phyloP scores from a whole-genome alignment of 805 yeast species.

The Metschnikowia bowlesiae region DNA sequence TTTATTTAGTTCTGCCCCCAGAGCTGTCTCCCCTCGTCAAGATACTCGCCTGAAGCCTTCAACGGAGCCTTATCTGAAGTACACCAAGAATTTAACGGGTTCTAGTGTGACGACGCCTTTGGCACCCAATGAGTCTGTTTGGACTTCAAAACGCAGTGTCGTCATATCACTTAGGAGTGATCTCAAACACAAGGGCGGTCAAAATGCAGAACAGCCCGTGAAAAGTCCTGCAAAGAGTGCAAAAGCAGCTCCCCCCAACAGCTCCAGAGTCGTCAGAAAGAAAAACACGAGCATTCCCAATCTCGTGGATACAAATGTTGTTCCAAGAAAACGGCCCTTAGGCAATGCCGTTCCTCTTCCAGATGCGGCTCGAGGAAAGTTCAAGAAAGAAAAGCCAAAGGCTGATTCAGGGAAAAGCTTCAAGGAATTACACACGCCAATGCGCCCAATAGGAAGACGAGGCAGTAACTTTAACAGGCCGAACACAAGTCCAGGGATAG shows the following conservation, averaged over 20 bases:
- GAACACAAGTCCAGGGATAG: conserved; percentile 13
- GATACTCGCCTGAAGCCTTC: conserved; percentile 10
- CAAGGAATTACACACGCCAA: conserved; percentile 1
- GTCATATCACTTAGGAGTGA: conserved; percentile 2
- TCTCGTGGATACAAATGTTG: conserved; percentile 5
- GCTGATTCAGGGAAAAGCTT: background rate
- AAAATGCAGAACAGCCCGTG: background rate
- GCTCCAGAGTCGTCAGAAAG: background rate
- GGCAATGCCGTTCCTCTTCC: conserved; percentile 36
- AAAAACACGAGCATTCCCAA: background rate
- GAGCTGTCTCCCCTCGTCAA: conserved; percentile 8
- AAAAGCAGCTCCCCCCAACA: background rate
- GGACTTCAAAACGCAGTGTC: conserved; percentile 2
- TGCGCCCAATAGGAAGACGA: background rate
- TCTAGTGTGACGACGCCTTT: background rate
- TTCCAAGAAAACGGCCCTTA: conserved; percentile 9
- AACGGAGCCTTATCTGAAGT: conserved; percentile 12
- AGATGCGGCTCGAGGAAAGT: conserved; percentile 34
- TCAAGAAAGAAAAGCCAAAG: conserved; percentile 6
- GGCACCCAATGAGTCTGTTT: background rate
- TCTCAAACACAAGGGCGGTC: conserved; percentile 3
- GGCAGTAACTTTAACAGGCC: conserved; percentile 5
- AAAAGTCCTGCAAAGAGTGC: conserved; percentile 1
- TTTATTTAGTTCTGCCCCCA: conserved; percentile 13
- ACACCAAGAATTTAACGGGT: conserved; percentile 11